These are phyloP conservation scores for Metschnikowia anglica DNA, from an alignment of 805 yeast genomes.

Conservation along the genomic window DNA sequence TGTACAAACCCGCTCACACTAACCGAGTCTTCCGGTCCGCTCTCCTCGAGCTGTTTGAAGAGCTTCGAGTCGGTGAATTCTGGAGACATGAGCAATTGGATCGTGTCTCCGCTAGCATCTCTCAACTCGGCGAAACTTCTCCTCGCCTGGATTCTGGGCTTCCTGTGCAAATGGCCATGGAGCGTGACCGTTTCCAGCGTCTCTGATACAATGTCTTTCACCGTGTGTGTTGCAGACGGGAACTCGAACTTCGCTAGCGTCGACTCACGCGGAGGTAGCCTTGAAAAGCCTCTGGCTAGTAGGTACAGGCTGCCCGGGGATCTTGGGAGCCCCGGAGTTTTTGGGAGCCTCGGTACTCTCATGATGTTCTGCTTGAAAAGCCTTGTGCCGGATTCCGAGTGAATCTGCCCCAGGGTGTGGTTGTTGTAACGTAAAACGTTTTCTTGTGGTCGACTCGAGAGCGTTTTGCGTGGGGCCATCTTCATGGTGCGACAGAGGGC, in stretches of 20 bases:
- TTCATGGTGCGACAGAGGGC: too few relatives aligned
- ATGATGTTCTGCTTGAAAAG: too few relatives aligned
- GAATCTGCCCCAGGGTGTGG: too few relatives aligned
- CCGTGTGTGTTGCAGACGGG: constrained; percentile 35
- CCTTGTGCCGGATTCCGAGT: too few relatives aligned
- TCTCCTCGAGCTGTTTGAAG: constrained; percentile 42
- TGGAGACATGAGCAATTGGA: constrained; percentile 49
- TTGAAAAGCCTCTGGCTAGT: constrained; percentile 20
- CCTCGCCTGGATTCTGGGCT: constrained; percentile 69
- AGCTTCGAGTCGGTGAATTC: constrained; percentile 43
- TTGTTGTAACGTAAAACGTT: too few relatives aligned
- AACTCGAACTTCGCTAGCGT: constrained; percentile 32
- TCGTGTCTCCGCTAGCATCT: constrained; percentile 64
- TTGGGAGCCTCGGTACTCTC: too few relatives aligned
- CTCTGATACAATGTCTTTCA: constrained; percentile 14
- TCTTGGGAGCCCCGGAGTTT: too few relatives aligned
- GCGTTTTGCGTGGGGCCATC: too few relatives aligned
- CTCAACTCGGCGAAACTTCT: constrained; percentile 73
- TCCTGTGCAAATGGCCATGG: constrained; percentile 82
- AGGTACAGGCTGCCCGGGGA: background rate
- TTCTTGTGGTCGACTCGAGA: too few relatives aligned
- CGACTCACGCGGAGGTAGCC: constrained; percentile 10
- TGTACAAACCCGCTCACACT: constrained; percentile 58
- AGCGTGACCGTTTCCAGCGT: constrained; percentile 41
- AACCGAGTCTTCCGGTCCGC: constrained; percentile 70